phyloP scores from a whole-genome alignment of 2,329 filamentous ascomycete species.

The Colletotrichum gloeosporioides region DNA sequence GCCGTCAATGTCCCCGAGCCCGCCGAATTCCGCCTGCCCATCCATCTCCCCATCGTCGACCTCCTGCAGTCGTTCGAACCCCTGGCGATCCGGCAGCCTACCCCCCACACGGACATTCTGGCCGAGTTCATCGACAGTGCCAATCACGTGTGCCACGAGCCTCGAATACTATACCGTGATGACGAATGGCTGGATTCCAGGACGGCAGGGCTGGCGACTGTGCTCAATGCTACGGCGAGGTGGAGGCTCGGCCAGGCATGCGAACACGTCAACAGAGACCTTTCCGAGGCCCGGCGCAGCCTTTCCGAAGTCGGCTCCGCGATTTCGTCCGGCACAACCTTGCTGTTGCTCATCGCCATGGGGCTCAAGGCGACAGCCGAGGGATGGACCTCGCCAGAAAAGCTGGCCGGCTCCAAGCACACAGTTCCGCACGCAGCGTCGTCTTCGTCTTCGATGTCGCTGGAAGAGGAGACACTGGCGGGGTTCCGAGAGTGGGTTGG shows the following conservation, averaged over 20 bases:
- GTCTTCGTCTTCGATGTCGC: background rate
- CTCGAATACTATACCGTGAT: background rate
- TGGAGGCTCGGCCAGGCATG: background rate
- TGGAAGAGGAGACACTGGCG: background rate
- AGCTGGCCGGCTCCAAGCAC: background rate
- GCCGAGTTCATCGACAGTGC: background rate
- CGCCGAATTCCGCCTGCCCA: background rate
- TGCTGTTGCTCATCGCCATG: background rate
- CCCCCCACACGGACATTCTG: background rate
- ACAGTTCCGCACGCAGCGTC: background rate
- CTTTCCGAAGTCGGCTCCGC: background rate
- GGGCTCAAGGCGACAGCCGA: background rate
- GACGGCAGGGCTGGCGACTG: background rate
- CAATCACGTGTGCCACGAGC: background rate
- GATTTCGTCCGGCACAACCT: background rate
- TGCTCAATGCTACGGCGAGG: background rate
- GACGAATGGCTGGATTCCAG: background rate
- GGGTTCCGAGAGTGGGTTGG: background rate
- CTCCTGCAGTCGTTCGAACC: background rate
- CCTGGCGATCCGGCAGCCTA: background rate
- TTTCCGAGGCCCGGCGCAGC: background rate
- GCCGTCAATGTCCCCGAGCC: background rate
- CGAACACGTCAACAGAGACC: background rate
- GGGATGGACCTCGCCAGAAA: background rate
- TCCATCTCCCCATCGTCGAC: background rate